Conservation (phyloP, 257 asterid species). For the Schizonepeta tenuifolia region DNA sequence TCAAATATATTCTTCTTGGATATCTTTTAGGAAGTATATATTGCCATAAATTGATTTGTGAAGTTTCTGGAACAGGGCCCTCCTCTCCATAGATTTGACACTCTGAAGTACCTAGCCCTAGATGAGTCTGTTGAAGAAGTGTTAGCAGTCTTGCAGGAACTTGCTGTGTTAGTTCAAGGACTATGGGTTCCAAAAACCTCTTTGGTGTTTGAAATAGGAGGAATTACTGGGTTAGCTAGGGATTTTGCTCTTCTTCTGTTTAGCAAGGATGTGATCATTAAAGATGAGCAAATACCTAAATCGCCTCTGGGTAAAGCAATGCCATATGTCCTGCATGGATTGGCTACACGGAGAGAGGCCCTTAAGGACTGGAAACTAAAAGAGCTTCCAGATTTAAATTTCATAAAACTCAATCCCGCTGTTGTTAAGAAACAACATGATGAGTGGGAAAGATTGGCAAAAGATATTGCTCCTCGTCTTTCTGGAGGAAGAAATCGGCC, state of each 20-base stretch:
- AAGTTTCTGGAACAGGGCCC: slow-evolving; percentile 63
- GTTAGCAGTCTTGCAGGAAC: slow-evolving; percentile 59
- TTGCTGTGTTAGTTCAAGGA: slow-evolving; percentile 85
- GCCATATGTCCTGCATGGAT: slow-evolving; percentile 50
- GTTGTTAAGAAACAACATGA: slow-evolving; percentile 62
- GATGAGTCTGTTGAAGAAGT: slow-evolving; percentile 66
- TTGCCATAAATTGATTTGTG: slow-evolving; percentile 36
- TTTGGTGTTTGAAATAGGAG: slow-evolving; percentile 50
- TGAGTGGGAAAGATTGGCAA: slow-evolving; percentile 54
- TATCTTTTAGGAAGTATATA: background rate
- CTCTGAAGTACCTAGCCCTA: slow-evolving; percentile 73
- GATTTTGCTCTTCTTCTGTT: slow-evolving; percentile 66
- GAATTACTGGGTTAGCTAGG: slow-evolving; percentile 52
- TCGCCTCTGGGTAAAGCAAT: slow-evolving; percentile 38
- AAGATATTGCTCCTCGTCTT: slow-evolving; percentile 31
- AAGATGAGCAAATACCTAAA: slow-evolving; percentile 37
- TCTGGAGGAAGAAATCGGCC: slow-evolving; percentile 40
- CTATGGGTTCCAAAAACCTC: slow-evolving; percentile 80
- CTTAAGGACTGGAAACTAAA: slow-evolving; percentile 78
- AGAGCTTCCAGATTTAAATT: slow-evolving; percentile 65
- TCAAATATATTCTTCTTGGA: background rate
- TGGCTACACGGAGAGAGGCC: slow-evolving; percentile 60
- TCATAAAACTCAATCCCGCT: slow-evolving; percentile 53
- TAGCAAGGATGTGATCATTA: slow-evolving; percentile 55
- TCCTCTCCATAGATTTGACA: slow-evolving; percentile 69